Evolutionary conservation across 495 filamentous ascomycete species (phyloP).

Genomic region (Trypethelium eluteriae): DNA sequence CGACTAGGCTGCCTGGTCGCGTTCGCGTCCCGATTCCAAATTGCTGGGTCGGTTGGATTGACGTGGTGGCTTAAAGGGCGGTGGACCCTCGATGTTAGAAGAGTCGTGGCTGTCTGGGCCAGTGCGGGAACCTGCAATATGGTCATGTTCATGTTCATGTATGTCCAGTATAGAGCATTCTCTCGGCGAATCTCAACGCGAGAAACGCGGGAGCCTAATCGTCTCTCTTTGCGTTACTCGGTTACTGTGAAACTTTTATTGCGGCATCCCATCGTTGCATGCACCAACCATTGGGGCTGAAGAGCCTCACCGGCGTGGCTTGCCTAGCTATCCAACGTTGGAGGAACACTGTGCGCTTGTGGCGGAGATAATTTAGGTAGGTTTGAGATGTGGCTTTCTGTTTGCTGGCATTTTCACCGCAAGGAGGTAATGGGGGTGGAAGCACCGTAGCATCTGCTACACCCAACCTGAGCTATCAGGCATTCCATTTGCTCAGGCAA

Average conservation of each 20-base stretch:
- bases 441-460: no score
- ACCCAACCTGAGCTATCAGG: no score
- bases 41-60: slow-evolving; percentile 3
- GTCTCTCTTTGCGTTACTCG: not conserved
- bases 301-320: slow-evolving; percentile 9
- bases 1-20: not conserved
- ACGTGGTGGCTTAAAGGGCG: slow-evolving; percentile 9
- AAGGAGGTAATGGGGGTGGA: no score
- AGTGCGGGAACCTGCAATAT: not conserved
- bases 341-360: no score
- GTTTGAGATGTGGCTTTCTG: no score
- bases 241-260: not conserved
- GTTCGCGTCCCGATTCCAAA: not conserved
- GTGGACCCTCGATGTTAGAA: not conserved
- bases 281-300: not conserved
- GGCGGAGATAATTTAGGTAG: no score
- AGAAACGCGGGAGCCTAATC: not conserved
- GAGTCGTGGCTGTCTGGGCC: not conserved
- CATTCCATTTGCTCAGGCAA: no score
- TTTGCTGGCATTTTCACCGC: no score
- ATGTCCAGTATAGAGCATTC: not conserved
- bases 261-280: not conserved
- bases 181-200: not conserved
- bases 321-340: no score
- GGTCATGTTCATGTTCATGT: no score